Conservation (phyloP, 2,329 filamentous ascomycete genomes). For the Talaromyces amestolkiae region DNA sequence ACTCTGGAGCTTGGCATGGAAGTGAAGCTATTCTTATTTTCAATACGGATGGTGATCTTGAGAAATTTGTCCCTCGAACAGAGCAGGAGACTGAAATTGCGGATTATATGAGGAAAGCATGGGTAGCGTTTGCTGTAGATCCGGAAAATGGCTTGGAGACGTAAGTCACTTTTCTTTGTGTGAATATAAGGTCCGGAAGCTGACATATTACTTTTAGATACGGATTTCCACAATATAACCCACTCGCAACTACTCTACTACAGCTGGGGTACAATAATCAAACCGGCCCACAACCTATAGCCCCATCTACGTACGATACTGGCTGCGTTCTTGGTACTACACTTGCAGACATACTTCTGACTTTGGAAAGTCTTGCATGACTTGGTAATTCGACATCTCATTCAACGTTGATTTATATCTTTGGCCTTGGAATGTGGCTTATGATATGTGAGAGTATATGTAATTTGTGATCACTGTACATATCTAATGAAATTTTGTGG, state of each 20-base stretch:
- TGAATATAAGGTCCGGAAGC: not conserved
- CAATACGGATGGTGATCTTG: conserved; percentile 7
- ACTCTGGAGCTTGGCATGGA: conserved; percentile 16
- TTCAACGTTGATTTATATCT: not conserved
- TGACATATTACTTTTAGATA: not conserved
- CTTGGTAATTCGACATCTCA: not conserved
- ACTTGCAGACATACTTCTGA: not conserved
- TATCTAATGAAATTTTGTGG: not conserved
- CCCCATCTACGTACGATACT: conserved; percentile 8
- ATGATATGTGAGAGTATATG: not conserved
- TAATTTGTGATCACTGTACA: not conserved
- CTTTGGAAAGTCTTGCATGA: not conserved
- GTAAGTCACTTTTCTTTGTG: not conserved
- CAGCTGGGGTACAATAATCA: conserved; percentile 8
- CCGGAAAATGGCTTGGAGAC: conserved; percentile 4
- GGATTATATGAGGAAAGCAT: conserved; percentile 11
- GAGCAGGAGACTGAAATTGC: not conserved
- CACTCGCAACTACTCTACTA: not conserved
- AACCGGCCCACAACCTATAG: not conserved
- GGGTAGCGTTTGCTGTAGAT: conserved; percentile 15
- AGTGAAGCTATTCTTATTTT: conserved; percentile 12
- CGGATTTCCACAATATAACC: conserved; percentile 8
- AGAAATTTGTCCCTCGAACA: not conserved
- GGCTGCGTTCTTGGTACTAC: conserved; percentile 8
- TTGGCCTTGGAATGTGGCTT: too few relatives aligned